Conservation (phyloP, 2,329 filamentous ascomycete genomes). For the Botrytis deweyae region DNA sequence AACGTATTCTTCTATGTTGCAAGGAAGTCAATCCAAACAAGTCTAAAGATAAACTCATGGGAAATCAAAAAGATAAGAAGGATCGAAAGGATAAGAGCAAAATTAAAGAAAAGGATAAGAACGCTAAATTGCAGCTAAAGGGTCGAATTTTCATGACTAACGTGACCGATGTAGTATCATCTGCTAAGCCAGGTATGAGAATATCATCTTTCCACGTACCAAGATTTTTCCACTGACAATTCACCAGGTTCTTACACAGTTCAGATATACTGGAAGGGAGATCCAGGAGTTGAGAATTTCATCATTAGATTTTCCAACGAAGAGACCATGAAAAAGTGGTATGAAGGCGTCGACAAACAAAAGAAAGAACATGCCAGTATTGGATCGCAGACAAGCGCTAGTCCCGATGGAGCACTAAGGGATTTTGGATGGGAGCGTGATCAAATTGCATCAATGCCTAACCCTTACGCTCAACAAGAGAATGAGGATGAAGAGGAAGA, state of each 20-base stretch:
- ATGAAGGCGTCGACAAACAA: constrained; percentile 73
- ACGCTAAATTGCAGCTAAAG: constrained; percentile 83
- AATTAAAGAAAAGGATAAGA: constrained; percentile 64
- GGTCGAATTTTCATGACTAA: constrained; percentile 99
- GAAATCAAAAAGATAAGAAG: constrained; percentile 68
- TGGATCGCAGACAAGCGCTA: constrained; percentile 49
- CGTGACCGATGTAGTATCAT: constrained; percentile 87
- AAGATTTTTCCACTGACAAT: constrained; percentile 35
- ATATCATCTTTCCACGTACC: constrained; percentile 10
- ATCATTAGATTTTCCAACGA: constrained; percentile 91
- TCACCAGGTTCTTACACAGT: constrained; percentile 80
- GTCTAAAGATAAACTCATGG: constrained; percentile 69
- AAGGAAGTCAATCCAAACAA: constrained; percentile 91
- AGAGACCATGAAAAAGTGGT: constrained; percentile 92
- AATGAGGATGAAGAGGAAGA: constrained; percentile 63
- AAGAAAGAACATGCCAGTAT: constrained; percentile 60
- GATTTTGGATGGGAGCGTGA: constrained; percentile 79
- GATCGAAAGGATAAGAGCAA: constrained; percentile 73
- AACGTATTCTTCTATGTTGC: constrained; percentile 92
- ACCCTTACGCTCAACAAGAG: constrained; percentile 72
- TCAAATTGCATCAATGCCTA: constrained; percentile 67
- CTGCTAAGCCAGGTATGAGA: constrained; percentile 77
- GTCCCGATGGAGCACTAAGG: constrained; percentile 44
- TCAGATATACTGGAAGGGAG: constrained; percentile 98
- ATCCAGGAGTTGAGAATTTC: constrained; percentile 93